Base-by-base conservation (phyloP, 2,329 filamentous ascomycete species). In the Claviceps capensis region DNA sequence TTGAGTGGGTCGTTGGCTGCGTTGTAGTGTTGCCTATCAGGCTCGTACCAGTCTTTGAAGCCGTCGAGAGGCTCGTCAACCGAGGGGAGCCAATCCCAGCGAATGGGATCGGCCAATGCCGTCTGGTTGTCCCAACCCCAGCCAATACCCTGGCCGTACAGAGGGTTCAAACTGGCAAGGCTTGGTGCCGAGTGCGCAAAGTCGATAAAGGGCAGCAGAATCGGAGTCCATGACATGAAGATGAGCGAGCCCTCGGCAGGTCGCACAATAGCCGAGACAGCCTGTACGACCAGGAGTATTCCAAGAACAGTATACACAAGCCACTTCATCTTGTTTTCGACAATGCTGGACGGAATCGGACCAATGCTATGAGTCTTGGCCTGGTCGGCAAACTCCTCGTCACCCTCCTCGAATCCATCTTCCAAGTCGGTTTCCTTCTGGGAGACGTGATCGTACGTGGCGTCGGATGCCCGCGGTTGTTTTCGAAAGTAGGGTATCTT, bases 1-100 rank as follows among this genome's bases (percentile, higher is more conserved):
- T 66, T 67, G 40, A 72, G 45, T 1, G 70, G 70, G 34, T 72
- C 70, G 9, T 57, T 49, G 1, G 58, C 56, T 1, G 70, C 61
- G 30, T 56, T 62, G 47, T 72, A 72, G 48, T 67, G 65, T 1
- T 58, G 51, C 13, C 49, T 26, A 1, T 57, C 48, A 1, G 44
- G 26, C n/a, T 53, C 50, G 46, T 60, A 58, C 62, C 62, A 64
- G 26, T 64, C 62, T 22, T 56, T 54, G 0, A 64, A 65, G 0
- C 62, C 62, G 1, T 50, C 48, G 2, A 59, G 54, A 0, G 58
- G 53, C 1, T 52, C 49, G 1, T 52, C 50, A 9, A 30, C 16
- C 13, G 55, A 52, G 2, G 62, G 59, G 5, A 64, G 56, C 62
- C 62, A 64, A 23, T 53, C 50, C 19, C 59, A 53, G 9, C 54